These are phyloP conservation scores for Podospora sp. DNA, from an alignment of 495 filamentous ascomycete species.

Conservation along the genomic window DNA sequence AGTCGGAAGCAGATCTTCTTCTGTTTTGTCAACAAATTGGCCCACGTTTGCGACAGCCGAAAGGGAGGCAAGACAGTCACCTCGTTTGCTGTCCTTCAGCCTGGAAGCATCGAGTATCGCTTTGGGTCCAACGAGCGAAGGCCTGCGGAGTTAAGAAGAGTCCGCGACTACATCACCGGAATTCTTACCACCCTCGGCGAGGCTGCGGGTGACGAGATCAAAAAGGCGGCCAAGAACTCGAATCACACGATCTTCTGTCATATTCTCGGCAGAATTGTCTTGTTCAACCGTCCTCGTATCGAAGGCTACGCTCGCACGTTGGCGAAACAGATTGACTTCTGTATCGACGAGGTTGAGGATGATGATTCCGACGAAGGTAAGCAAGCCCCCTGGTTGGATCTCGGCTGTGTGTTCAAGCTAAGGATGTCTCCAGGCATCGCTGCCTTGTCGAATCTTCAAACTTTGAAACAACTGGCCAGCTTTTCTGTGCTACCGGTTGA, in stretches of 20 bases:
- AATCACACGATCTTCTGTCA: neutral
- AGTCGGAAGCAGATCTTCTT: conserved; percentile 16
- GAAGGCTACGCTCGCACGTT: neutral
- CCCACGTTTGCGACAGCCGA: conserved; percentile 32
- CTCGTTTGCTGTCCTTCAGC: conserved; percentile 25
- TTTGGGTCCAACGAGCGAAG: conserved; percentile 30
- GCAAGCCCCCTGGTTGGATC: neutral
- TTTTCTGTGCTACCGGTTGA: too few species aligned
- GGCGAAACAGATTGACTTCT: conserved; percentile 9
- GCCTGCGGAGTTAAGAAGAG: neutral
- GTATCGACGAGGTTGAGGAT: conserved; percentile 7
- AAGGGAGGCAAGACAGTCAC: conserved; percentile 26
- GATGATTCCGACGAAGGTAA: neutral
- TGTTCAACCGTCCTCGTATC: neutral
- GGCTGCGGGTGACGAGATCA: neutral
- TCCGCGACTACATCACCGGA: neutral
- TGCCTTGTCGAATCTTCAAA: too few species aligned
- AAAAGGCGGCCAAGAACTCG: neutral
- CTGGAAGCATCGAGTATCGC: conserved; percentile 28
- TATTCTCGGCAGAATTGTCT: neutral
- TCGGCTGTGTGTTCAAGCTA: too few species aligned
- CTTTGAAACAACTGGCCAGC: too few species aligned
- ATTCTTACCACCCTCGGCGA: conserved; percentile 18
- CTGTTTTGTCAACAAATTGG: conserved; percentile 35
- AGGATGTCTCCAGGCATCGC: too few species aligned